phyloP scores from a whole-genome alignment of 345 rosid genomes.

The Lepidium sativum region DNA sequence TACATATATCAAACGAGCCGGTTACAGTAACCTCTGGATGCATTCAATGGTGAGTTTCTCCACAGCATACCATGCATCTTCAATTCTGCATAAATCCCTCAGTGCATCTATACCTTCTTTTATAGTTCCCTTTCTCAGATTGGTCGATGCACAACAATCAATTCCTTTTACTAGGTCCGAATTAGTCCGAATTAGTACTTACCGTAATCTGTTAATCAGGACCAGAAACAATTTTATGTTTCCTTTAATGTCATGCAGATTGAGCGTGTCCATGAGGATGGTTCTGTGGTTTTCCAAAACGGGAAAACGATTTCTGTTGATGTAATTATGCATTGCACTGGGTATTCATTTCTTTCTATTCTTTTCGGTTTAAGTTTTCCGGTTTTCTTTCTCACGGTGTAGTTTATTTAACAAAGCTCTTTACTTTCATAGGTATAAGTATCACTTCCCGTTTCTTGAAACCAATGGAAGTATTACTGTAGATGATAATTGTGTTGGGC shows the following conservation, averaged over 20 bases:
- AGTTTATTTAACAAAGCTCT: neutral
- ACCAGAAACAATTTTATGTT: neutral
- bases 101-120: too few relatives aligned
- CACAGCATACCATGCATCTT: too few relatives aligned
- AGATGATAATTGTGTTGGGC: conserved; percentile 74
- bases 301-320: conserved; percentile 42
- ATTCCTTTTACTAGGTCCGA: neutral
- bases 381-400: neutral
- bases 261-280: conserved; percentile 46
- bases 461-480: conserved; percentile 54
- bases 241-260: conserved; percentile 38
- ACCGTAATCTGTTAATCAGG: neutral
- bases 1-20: conserved; percentile 33
- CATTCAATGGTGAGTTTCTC: conserved; percentile 86
- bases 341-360: conserved; percentile 31
- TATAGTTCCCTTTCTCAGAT: too few relatives aligned
- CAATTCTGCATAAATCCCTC: too few relatives aligned
- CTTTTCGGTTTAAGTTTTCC: neutral
- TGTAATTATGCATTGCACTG: conserved; percentile 76
- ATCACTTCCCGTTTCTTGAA: conserved; percentile 85
- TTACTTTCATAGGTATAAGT: conserved; percentile 53
- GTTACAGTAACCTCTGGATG: conserved; percentile 52
- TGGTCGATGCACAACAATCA: too few relatives aligned
- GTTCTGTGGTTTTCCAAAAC: conserved; percentile 49
- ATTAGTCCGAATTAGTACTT: neutral